Base-by-base conservation (phyloP, 2,329 filamentous ascomycete species). In the Exophiala sideris region DNA sequence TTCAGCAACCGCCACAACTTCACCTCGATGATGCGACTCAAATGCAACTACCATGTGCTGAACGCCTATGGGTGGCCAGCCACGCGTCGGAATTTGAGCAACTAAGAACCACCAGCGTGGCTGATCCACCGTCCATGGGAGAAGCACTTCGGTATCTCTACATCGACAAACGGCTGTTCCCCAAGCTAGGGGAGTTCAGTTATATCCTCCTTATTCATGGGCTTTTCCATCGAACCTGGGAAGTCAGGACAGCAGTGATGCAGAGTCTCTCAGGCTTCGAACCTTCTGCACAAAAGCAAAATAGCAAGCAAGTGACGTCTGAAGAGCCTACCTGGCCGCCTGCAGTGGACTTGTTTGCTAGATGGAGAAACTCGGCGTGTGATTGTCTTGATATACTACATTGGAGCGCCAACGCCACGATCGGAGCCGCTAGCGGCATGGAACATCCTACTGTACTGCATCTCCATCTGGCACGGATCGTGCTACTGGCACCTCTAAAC, bases 371-470 rank as follows among this genome's bases (percentile, higher is more conserved):
- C 52, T 70, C 69, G 50, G 68, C 70, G 10, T 72, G 70, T 34
- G 71, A 73, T 52, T 72, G 70, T 41, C 59, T 83, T 3, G 80
- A 83, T 54, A 73, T 82, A 1, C 68, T 83, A 2, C 80, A 83
- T 59, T 83, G 80, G 80, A 72, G 73, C n/a, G 80, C 80, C 3
- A 82, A 81, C 57, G 75, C 72, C 34, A 73, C 72, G 0, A 74
- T 79, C 18, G 76, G 76, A 8, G 71, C 72, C 36, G 66, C 73
- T 1, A 68, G 71, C 1, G 80, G 79, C 0, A 68, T 76, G 7
- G 80, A 83, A 54, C 79, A 81, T 52, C 73, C 79, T 2, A 81
- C 76, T 1, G 72, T 83, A 0, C 63, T 82, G 8, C 79, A 83
- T 58, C 70, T 83, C 3, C 81, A 83, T 57, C 64, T 78, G 1